A percentile compares a stretch with the other conserved stretches of the same genome.
phyloP scores from a whole-genome alignment of 1,284 basidiomycete genomes.

The Kwoniella shivajii region DNA sequence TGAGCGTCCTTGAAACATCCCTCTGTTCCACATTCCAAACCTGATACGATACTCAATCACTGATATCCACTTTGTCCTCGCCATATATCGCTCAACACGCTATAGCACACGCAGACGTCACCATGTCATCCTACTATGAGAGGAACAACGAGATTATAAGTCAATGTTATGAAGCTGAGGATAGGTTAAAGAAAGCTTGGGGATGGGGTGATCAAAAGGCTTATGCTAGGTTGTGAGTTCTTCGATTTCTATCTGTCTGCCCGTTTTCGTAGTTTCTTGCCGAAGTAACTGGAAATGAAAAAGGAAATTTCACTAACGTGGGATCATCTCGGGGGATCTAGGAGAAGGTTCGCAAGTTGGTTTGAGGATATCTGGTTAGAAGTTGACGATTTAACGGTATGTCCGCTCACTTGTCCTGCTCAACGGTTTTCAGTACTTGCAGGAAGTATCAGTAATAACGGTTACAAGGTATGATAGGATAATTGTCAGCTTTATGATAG shows the following conservation, averaged over 20 bases:
- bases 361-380: constrained; percentile 24
- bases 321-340: no score
- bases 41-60: no score
- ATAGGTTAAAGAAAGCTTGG: constrained; percentile 7
- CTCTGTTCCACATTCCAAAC: no score
- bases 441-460: neutral
- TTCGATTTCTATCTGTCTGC: neutral
- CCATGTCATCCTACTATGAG: constrained; percentile 3
- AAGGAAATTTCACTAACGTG: no score
- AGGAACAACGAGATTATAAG: constrained; percentile 2
- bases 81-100: no score
- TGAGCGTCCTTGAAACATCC: no score
- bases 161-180: constrained; percentile 10
- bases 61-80: neutral
- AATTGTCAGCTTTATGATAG: constrained; percentile 8
- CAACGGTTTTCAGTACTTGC: neutral
- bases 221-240: constrained; percentile 7
- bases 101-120: no score
- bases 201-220: constrained; percentile 8
- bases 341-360: constrained; percentile 19
- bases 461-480: constrained; percentile 2
- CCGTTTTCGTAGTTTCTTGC: no score
- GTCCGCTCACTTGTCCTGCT: neutral
- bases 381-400: constrained; percentile 16
- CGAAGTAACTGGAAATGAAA: no score